Evolutionary conservation across 2,329 filamentous ascomycete genomes (phyloP).

Genomic region (Teratosphaeria destructans): DNA sequence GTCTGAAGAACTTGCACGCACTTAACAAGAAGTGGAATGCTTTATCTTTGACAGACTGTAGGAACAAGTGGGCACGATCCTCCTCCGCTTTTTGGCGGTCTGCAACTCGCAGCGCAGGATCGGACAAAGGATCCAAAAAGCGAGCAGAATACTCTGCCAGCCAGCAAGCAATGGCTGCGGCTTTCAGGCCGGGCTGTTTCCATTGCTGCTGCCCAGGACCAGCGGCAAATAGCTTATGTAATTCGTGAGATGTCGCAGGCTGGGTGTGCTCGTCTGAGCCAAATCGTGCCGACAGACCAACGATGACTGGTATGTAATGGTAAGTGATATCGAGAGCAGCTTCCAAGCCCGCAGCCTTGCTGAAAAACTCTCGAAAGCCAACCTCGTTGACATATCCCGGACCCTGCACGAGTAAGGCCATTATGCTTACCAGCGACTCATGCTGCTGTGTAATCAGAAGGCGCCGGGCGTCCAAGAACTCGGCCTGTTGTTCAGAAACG

Average conservation of each 20-base stretch:
- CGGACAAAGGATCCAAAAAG: conserved; percentile 31
- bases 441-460: conserved; percentile 79
- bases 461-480: conserved; percentile 71
- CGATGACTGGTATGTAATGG: conserved; percentile 72
- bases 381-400: conserved; percentile 22
- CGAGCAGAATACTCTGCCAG: conserved; percentile 85
- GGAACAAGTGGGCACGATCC: conserved; percentile 61
- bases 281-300: conserved; percentile 65
- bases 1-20: conserved; percentile 69
- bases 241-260: conserved; percentile 53
- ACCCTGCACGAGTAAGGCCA: conserved; percentile 68
- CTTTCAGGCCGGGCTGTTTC: conserved; percentile 64
- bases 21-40: conserved; percentile 87
- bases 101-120: conserved; percentile 43
- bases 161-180: conserved; percentile 75
- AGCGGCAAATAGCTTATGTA: conserved; percentile 59
- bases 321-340: conserved; percentile 63
- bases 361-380: conserved; percentile 66
- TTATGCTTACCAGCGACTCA: conserved; percentile 72
- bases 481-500: conserved; percentile 54
- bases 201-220: conserved; percentile 59
- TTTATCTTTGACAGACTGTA: conserved; percentile 65
- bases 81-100: conserved; percentile 50
- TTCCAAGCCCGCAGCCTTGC: conserved; percentile 57
- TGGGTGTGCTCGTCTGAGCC: conserved; percentile 55